Evolutionary conservation across 2,329 filamentous ascomycete species (phyloP).

Genomic region (Dactylella cylindrospora): DNA sequence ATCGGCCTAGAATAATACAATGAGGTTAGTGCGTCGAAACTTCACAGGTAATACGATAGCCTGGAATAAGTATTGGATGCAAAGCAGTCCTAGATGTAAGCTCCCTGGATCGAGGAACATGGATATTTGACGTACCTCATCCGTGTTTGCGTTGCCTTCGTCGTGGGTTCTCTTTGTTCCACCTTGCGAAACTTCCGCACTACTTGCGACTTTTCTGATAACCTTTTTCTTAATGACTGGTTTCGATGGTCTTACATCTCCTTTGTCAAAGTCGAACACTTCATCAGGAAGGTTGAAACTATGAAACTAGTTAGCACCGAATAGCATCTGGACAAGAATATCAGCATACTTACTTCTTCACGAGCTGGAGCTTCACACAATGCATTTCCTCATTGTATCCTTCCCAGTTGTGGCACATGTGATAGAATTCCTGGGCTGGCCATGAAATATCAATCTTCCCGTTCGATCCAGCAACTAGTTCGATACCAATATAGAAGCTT

Average conservation of each 20-base stretch:
- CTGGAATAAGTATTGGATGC: constrained; percentile 13
- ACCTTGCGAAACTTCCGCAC: constrained; percentile 26
- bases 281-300: constrained; percentile 88
- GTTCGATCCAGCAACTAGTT: constrained; percentile 65
- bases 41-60: not conserved
- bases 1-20: constrained; percentile 18
- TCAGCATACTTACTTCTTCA: constrained; percentile 70
- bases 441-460: constrained; percentile 63
- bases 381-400: constrained; percentile 75
- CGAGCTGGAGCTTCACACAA: constrained; percentile 77
- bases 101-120: constrained; percentile 15
- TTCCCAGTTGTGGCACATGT: constrained; percentile 73
- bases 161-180: constrained; percentile 38
- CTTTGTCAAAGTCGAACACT: constrained; percentile 69
- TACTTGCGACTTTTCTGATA: constrained; percentile 34
- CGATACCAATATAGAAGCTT: constrained; percentile 90
- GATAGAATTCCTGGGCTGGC: constrained; percentile 83
- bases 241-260: constrained; percentile 69
- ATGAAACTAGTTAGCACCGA: constrained; percentile 45
- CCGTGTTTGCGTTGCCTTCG: constrained; percentile 23
- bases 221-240: constrained; percentile 62
- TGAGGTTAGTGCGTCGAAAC: not conserved
- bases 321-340: not conserved
- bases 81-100: constrained; percentile 41
- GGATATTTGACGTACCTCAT: constrained; percentile 33